These are phyloP conservation scores for Penicillium paneum DNA, from an alignment of 2,329 filamentous ascomycete species.

Conservation along the genomic window DNA sequence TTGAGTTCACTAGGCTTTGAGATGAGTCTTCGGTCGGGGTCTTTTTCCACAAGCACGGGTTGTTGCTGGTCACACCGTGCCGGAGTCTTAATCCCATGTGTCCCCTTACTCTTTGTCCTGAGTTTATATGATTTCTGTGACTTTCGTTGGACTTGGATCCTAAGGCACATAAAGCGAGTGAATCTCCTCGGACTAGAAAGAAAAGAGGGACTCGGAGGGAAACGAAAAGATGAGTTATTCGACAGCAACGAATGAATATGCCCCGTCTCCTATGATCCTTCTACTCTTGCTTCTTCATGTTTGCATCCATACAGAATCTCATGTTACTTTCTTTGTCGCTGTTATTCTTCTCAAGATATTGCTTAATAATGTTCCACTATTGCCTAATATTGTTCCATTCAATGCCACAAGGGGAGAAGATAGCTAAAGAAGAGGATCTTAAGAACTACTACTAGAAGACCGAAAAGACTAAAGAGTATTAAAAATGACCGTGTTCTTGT, in stretches of 20 bases:
- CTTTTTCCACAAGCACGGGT: conserved; percentile 26
- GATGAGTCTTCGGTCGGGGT: conserved; percentile 10
- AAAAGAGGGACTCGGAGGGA: conserved; percentile 2
- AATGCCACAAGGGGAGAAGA: too few species aligned
- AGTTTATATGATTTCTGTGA: conserved; percentile 8
- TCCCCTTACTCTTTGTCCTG: conserved; percentile 6
- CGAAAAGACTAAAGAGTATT: too few species aligned
- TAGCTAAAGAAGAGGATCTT: too few species aligned
- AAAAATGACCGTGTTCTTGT: too few species aligned
- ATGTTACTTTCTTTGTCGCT: conserved; percentile 18
- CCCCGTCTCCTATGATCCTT: conserved; percentile 18
- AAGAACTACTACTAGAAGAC: too few species aligned
- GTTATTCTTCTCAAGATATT: conserved; percentile 17
- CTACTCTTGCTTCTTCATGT: conserved; percentile 8
- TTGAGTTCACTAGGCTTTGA: conserved; percentile 13
- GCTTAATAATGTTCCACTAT: conserved; percentile 14
- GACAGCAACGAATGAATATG: conserved; percentile 30
- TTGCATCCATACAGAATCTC: conserved; percentile 15
- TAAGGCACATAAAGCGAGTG: conserved; percentile 7
- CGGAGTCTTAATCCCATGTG: conserved; percentile 16
- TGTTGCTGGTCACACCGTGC: conserved; percentile 37
- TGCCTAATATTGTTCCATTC: too few species aligned
- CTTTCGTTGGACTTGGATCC: conserved; percentile 16
- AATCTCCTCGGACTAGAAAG: neutral
- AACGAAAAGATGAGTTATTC: conserved; percentile 25